Percentiles rank a stretch among this genome's conserved stretches.
phyloP scores from a whole-genome alignment of 352 stramenopile species.

The Phytophthora fragariaefolia region DNA sequence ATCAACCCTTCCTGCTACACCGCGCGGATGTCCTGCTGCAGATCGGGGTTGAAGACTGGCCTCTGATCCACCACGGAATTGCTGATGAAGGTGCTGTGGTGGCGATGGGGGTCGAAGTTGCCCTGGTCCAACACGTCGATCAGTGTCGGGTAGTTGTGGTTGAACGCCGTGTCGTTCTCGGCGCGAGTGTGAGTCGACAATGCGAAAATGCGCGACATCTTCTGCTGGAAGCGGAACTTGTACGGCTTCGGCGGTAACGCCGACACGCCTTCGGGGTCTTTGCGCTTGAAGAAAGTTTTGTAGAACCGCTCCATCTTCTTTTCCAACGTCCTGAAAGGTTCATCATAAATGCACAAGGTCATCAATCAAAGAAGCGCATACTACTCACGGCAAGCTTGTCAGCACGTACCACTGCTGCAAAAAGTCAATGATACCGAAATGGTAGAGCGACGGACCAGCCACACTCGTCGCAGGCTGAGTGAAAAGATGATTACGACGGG shows the following conservation, averaged over 20 bases:
- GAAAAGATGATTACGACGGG: constrained; percentile 69
- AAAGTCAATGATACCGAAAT: constrained; percentile 94
- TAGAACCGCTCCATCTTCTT: constrained; percentile 93
- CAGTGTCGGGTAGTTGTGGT: constrained; percentile 76
- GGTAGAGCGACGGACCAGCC: constrained; percentile 87
- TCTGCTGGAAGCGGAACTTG: constrained; percentile 92
- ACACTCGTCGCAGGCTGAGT: constrained; percentile 88
- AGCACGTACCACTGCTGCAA: constrained; percentile 86
- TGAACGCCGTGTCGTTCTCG: constrained; percentile 71
- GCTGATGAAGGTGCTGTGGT: constrained; percentile 59
- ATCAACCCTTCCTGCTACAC: constrained; percentile 36
- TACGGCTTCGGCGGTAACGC: constrained; percentile 90
- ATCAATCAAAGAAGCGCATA: constrained; percentile 4
- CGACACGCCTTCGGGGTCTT: constrained; percentile 87
- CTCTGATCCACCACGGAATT: constrained; percentile 55
- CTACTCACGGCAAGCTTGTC: background rate
- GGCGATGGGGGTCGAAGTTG: constrained; percentile 66
- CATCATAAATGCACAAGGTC: constrained; percentile 4
- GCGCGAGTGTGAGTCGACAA: constrained; percentile 67
- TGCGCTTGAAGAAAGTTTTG: constrained; percentile 89
- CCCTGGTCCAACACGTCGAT: constrained; percentile 85
- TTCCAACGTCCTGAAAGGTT: constrained; percentile 74
- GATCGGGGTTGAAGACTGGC: constrained; percentile 53
- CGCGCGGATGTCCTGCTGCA: constrained; percentile 50
- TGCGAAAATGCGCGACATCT: constrained; percentile 90